These are phyloP conservation scores for Wallacemonas sp. DNA, from an alignment of 208 protist genomes.

Conservation along the genomic window DNA sequence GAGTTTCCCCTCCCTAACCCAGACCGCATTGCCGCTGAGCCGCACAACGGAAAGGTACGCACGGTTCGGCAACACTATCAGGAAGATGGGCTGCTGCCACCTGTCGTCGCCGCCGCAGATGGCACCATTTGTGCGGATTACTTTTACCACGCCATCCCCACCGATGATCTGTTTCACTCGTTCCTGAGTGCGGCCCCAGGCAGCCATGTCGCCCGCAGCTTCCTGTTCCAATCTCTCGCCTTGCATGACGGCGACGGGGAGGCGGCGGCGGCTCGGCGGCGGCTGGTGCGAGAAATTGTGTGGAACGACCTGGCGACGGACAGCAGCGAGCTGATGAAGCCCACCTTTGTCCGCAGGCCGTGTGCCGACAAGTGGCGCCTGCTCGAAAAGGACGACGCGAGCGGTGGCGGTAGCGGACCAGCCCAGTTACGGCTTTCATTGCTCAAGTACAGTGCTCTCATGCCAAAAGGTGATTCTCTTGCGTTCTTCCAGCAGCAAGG, in stretches of 20 bases:
- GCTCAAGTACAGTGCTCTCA: slow-evolving; percentile 12
- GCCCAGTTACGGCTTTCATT: slow-evolving; percentile 1
- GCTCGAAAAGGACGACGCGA: background rate
- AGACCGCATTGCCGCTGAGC: background rate
- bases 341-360: background rate
- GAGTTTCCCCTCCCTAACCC: background rate
- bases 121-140: background rate
- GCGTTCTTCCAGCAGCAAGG: background rate
- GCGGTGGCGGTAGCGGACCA: background rate
- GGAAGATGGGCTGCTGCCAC: background rate
- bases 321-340: background rate
- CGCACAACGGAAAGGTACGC: slow-evolving; percentile 3
- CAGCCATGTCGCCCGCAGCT: slow-evolving; percentile 8
- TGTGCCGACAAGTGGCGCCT: slow-evolving; percentile 6
- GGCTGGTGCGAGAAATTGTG: slow-evolving; percentile 70
- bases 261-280: slow-evolving; percentile 24
- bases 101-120: slow-evolving; percentile 4
- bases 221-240: slow-evolving; percentile 29
- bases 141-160: slow-evolving; percentile 23
- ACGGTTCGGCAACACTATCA: background rate
- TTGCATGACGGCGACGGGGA: slow-evolving; percentile 16
- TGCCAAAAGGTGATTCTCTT: slow-evolving; percentile 5
- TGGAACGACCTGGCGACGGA: slow-evolving; percentile 52
- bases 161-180: slow-evolving; percentile 23
- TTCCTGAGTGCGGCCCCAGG: slow-evolving; percentile 13